Conservation (phyloP, 805 yeast genomes). For the Debaryomyces maramus region DNA sequence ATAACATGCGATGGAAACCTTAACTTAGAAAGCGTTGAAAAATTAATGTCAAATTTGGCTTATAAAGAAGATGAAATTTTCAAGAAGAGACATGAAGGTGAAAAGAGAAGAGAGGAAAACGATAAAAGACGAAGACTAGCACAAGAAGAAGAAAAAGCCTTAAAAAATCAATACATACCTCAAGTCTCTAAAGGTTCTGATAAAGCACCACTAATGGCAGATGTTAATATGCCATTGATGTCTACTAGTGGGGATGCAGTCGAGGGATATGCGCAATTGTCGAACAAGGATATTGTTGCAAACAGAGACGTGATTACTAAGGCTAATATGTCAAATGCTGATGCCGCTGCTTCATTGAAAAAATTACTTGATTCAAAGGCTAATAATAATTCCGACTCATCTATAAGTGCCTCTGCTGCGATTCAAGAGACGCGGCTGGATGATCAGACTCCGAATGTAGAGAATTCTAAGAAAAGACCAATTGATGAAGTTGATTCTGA, state of each 20-base stretch:
- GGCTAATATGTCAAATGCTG: slow-evolving; percentile 70
- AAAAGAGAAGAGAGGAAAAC: slow-evolving; percentile 64
- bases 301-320: slow-evolving; percentile 60
- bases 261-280: slow-evolving; percentile 60
- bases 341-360: slow-evolving; percentile 63
- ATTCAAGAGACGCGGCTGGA: slow-evolving; percentile 26
- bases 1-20: slow-evolving; percentile 89
- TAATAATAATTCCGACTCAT: slow-evolving; percentile 19
- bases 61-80: slow-evolving; percentile 78
- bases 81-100: slow-evolving; percentile 64
- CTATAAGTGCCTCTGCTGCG: slow-evolving; percentile 48
- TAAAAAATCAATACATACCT: slow-evolving; percentile 46
- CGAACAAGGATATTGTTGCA: slow-evolving; percentile 70
- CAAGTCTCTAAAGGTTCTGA: slow-evolving; percentile 72
- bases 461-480: slow-evolving; percentile 16
- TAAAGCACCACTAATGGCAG: slow-evolving; percentile 69
- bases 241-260: slow-evolving; percentile 74
- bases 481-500: slow-evolving; percentile 20
- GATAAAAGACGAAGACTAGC: slow-evolving; percentile 56
- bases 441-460: slow-evolving; percentile 10
- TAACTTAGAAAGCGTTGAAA: slow-evolving; percentile 74
- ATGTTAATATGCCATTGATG: slow-evolving; percentile 71
- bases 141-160: slow-evolving; percentile 45
- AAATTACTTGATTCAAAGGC: slow-evolving; percentile 33
- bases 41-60: slow-evolving; percentile 62